phyloP scores from a whole-genome alignment of 176 grass and related monocot genomes.

The Coix lacrymajobi region DNA sequence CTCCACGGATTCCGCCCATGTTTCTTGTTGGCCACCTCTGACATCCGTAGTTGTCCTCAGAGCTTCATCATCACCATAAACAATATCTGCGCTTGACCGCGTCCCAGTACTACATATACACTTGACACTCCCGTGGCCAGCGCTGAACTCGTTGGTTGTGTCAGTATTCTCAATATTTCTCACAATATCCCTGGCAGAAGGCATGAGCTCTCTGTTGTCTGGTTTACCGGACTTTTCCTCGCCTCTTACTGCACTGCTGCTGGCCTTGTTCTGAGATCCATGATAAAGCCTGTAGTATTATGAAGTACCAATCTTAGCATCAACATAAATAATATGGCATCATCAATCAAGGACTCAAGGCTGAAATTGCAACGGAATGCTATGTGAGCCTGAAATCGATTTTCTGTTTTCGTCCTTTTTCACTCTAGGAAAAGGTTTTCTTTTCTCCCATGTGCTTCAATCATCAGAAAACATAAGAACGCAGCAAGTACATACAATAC shows the following conservation, averaged over 20 bases:
- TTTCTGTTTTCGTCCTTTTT: background rate
- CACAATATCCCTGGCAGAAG: too few species aligned
- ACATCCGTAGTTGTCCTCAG: background rate
- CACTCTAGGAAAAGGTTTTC: background rate
- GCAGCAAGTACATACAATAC: background rate
- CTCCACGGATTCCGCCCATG: background rate
- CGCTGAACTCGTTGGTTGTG: background rate
- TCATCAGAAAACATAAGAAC: background rate
- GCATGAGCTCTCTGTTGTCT: too few species aligned
- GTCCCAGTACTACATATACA: background rate
- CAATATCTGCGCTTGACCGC: background rate
- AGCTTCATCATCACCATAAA: background rate
- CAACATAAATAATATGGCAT: background rate
- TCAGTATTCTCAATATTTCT: too few species aligned
- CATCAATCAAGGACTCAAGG: too few species aligned
- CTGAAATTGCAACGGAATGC: background rate
- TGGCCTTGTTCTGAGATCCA: background rate
- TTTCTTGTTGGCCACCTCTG: background rate
- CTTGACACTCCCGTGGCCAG: background rate
- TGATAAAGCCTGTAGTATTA: background rate
- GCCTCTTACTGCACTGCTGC: background rate
- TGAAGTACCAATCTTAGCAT: background rate
- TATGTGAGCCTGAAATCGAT: background rate
- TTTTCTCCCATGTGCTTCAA: background rate
- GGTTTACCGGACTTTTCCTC: too few species aligned